Evolutionary conservation across 139 green algal species (phyloP).

Genomic region (Coelastrella sp.): DNA sequence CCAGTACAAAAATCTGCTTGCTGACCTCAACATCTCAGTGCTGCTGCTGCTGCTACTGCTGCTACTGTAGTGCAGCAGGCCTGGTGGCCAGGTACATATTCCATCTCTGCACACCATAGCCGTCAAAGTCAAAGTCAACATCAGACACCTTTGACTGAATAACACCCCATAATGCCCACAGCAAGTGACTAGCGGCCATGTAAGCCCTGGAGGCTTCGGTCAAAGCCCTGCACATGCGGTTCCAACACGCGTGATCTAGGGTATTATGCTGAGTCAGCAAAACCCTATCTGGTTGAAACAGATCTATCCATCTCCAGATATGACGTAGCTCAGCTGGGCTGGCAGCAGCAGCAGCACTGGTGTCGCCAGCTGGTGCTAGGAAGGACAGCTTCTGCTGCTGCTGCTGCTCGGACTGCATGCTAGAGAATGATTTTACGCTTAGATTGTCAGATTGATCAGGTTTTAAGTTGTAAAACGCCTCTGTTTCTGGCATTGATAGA

Average conservation of each 20-base stretch:
- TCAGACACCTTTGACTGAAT: slow-evolving; percentile 58
- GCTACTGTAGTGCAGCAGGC: neutral
- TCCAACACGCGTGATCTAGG: neutral
- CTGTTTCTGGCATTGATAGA: slow-evolving; percentile 2
- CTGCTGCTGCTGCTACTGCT: neutral
- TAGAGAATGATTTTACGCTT: neutral
- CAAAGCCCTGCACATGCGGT: neutral
- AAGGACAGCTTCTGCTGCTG: neutral
- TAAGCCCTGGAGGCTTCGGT: slow-evolving; percentile 53
- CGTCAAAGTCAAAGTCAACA: slow-evolving; percentile 69
- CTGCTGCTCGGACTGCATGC: neutral
- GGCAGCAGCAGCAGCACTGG: slow-evolving; percentile 14
- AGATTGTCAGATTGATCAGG: neutral
- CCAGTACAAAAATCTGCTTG: too few relatives aligned
- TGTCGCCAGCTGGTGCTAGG: neutral
- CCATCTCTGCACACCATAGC: slow-evolving; percentile 62
- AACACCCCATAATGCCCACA: slow-evolving; percentile 78
- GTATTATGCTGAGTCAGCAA: neutral
- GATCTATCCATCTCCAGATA: slow-evolving; percentile 24
- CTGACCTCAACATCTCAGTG: too few relatives aligned
- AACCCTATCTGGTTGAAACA: neutral
- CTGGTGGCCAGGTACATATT: slow-evolving; percentile 54
- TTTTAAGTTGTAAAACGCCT: neutral
- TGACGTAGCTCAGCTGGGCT: neutral
- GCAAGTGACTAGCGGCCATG: slow-evolving; percentile 67